Evolutionary conservation across 768 basidiomycete species (phyloP), one percentile per base, ranked within the genome.

Genomic region (Termitomyces sp.): DNA sequence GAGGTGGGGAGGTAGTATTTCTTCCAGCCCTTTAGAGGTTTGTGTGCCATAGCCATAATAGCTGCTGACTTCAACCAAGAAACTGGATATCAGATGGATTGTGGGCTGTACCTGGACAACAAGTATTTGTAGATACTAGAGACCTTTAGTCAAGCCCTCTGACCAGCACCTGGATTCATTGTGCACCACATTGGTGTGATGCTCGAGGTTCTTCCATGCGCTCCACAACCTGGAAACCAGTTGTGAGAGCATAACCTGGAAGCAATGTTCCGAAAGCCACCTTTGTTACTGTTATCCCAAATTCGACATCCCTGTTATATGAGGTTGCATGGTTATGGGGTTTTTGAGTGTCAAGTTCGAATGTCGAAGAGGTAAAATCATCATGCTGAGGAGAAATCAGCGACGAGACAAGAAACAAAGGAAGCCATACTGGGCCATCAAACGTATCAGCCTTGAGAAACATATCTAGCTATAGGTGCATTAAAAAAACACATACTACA

Each of bases 221-320:
- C 48, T 64, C 63, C 2, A 59, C 60, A 20, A 61, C 63, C 63
- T 64, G 9, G 17, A 11, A 3, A 54, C 3, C 38, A n/a, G 25
- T 1, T 54, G 43, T 46, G 20, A 52, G 38, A 29, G 7, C 49
- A 10, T 1, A 43, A 45, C 15, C 2, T 1, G 31, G 29, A 7
- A 37, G 17, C 3, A 34, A 49, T 25, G 38, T 12, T n/a, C 17
- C 4, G 7, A 29, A 42, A 60, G 32, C 17, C 29, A 59, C 63
- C 40, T 64, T 64, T 4, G 63, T 64, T 48, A 64, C 63, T 29
- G 52, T 61, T 15, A 61, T 64, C 11, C 63, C 63, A n/a, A 51
- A 59, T 32, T 64, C 63, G 11, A 59, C 56, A n/a, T 63, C 63
- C 11, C 53, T 45, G 11, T 14, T 8, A 51, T 61, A 59, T 20